Conservation (phyloP, 805 yeast genomes). For the Zygosaccharomyces bisporus region DNA sequence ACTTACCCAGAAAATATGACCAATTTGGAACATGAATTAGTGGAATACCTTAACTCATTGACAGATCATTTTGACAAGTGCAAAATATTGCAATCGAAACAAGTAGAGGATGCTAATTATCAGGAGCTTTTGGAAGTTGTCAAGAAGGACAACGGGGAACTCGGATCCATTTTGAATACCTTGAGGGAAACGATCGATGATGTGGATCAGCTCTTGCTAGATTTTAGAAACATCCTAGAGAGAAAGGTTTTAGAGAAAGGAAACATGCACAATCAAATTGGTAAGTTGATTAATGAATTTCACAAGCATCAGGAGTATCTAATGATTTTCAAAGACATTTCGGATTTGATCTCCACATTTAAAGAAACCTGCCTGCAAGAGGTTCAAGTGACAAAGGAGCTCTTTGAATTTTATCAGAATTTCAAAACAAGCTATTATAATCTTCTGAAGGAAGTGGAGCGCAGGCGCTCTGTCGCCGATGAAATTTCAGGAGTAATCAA, state of each 20-base stretch:
- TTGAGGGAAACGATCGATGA: constrained; percentile 40
- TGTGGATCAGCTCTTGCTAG: constrained; percentile 22
- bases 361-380: constrained; percentile 28
- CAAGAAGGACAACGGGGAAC: constrained; percentile 50
- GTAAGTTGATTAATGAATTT: constrained; percentile 24
- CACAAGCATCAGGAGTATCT: constrained; percentile 31
- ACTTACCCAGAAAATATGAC: constrained; percentile 40
- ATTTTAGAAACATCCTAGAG: constrained; percentile 33
- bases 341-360: constrained; percentile 35
- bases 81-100: constrained; percentile 35
- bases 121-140: constrained; percentile 46
- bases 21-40: constrained; percentile 61
- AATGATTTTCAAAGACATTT: constrained; percentile 30
- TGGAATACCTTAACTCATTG: constrained; percentile 60
- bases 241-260: constrained; percentile 27
- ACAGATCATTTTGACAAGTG: constrained; percentile 86
- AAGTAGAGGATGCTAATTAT: constrained; percentile 31
- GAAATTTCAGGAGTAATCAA: constrained; percentile 41
- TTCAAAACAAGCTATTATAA: constrained; percentile 52
- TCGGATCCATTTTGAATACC: constrained; percentile 53
- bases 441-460: constrained; percentile 48
- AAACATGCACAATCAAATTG: constrained; percentile 18
- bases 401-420: constrained; percentile 47
- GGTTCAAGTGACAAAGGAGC: constrained; percentile 31
- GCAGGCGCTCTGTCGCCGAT: constrained; percentile 44